Evolutionary conservation across 23 red algal genomes (phyloP), one percentile per base, ranked within the genome.

Genomic region (Gracilaria vermiculophylla): DNA sequence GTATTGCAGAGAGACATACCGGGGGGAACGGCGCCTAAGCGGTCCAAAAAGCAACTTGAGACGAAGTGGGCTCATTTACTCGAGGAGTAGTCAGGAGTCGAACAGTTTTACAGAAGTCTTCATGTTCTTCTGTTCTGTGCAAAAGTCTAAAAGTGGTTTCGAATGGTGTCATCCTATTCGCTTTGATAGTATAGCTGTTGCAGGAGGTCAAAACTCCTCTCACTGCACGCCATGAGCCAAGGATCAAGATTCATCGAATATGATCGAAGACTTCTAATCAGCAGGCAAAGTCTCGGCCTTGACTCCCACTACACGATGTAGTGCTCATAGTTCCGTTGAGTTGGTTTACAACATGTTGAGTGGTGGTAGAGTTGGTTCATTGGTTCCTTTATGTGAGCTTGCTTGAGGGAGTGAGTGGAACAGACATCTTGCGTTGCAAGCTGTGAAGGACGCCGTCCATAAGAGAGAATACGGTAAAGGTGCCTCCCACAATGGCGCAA

Each of bases 21-120:
- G 20, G 97, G 97, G 17, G 97, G 92, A 40, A 92, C 97, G 20
- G 97, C 97, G 29, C 97, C 97, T 6, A 81, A 90, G 15, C 97
- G 94, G 57, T 70, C 92, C n/a, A 61, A 43, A 31, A 9, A 72
- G 15, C 92, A 99, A 79, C 51, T 99, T 32, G 48, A 65, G 34
- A 88, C 69, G 55, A 91, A 80, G 17, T 91, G 87, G 87, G 67
- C 56, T 28, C 52, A 88, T 70, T 76, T 88, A 70, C 69, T 88
- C 19, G 13, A 88, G 2, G 17, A 69, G 42, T 85, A 70, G 33
- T 85, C 13, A 2, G 29, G 39, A 70, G 8, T 23, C 40, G 58
- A 64, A 64, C 58, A 64, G 29, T 35, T 64, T 31, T 64, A 64
- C 25, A 64, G 21, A 34, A 8, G 29, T 28, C 28, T 14, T 35